phyloP scores from a whole-genome alignment of 106 monocot genomes.

The Ottelia alismoides region DNA sequence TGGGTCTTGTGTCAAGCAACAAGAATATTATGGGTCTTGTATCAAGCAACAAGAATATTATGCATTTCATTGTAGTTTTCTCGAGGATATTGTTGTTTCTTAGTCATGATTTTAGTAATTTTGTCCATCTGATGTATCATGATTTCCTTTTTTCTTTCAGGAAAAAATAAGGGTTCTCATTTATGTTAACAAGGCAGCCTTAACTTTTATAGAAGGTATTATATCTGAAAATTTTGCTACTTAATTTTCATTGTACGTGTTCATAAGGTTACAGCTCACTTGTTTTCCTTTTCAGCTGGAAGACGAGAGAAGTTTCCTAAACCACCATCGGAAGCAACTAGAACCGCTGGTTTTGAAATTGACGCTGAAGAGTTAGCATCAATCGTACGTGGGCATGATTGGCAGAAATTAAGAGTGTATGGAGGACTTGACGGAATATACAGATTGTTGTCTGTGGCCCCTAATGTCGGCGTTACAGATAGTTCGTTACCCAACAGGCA shows the following conservation, averaged over 20 bases:
- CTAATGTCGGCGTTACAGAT: slow-evolving; percentile 37
- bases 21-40: no score
- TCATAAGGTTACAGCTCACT: slow-evolving; percentile 33
- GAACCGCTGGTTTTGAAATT: slow-evolving; percentile 47
- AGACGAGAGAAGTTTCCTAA: slow-evolving; percentile 27
- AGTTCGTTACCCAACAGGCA: slow-evolving; percentile 45
- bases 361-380: slow-evolving; percentile 75
- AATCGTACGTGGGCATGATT: slow-evolving; percentile 49
- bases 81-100: slow-evolving; percentile 61
- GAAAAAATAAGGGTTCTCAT: slow-evolving; percentile 66
- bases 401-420: slow-evolving; percentile 32
- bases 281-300: slow-evolving; percentile 36
- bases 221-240: slow-evolving; percentile 29
- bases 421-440: slow-evolving; percentile 60
- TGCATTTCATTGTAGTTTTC: slow-evolving; percentile 25
- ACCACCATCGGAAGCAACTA: slow-evolving; percentile 26
- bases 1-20: no score
- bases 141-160: slow-evolving; percentile 38
- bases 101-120: slow-evolving; percentile 31
- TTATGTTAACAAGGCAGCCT: slow-evolving; percentile 76
- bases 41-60: no score
- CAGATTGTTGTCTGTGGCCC: slow-evolving; percentile 33
- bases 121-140: slow-evolving; percentile 41
- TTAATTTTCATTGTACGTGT: slow-evolving; percentile 5
- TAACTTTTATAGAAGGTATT: slow-evolving; percentile 75